These are phyloP conservation scores for Heliamphora exappendiculata DNA, from an alignment of 148 eudicot species.

Conservation along the genomic window DNA sequence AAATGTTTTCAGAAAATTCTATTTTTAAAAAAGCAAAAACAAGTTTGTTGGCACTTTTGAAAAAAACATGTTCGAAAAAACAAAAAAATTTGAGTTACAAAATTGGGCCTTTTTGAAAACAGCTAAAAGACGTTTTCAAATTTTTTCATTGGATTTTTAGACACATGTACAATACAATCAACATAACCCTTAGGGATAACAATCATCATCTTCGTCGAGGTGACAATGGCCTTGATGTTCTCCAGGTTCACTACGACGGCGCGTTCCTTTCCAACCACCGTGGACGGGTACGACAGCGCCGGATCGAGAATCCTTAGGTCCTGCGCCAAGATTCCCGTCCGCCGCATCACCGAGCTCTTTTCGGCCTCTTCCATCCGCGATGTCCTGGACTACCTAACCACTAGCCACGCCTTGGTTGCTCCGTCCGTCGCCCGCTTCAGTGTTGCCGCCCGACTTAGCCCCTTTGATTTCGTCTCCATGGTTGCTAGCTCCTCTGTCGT, in stretches of 20 bases:
- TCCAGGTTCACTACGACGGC: conserved; percentile 28
- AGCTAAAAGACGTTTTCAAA: no score
- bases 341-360: conserved; percentile 20
- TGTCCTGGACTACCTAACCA: neutral
- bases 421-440: neutral
- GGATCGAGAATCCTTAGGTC: conserved; percentile 30
- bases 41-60: no score
- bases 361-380: conserved; percentile 6
- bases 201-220: conserved; percentile 19
- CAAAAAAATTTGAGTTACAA: no score
- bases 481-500: no score
- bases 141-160: no score
- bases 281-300: conserved; percentile 26
- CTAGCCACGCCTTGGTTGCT: neutral
- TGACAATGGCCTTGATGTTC: no score
- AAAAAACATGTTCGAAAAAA: no score
- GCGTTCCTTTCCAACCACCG: conserved; percentile 22
- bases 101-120: no score
- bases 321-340: conserved; percentile 17
- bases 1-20: no score
- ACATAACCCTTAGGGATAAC: neutral
- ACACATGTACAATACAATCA: no score
- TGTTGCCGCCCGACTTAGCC: neutral
- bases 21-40: no score
- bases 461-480: neutral